These are phyloP conservation scores for Mucor racemosus DNA, from an alignment of 371 early-diverging fungal genomes.

Conservation along the genomic window DNA sequence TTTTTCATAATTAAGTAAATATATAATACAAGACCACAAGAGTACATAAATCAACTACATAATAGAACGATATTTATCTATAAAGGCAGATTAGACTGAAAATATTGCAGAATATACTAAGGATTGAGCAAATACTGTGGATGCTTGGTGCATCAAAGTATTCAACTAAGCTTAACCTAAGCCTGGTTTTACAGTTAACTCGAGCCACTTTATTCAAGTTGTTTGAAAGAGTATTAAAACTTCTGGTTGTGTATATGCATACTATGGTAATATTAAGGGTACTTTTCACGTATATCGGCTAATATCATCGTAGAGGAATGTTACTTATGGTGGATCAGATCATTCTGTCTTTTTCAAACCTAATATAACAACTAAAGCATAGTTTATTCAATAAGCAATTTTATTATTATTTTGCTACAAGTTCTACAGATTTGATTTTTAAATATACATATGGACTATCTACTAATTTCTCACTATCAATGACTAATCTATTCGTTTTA, in stretches of 20 bases:
- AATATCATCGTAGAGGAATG: conserved; percentile 49
- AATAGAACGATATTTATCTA: no score
- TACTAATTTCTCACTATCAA: conserved; percentile 24
- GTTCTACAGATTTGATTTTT: conserved; percentile 32
- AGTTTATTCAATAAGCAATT: neutral
- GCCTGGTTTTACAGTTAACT: conserved; percentile 37
- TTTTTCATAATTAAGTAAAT: no score
- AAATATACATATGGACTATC: conserved; percentile 51
- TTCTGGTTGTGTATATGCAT: conserved; percentile 51
- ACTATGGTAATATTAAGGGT: conserved; percentile 36
- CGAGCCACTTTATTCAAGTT: conserved; percentile 59
- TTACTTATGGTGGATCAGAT: conserved; percentile 21
- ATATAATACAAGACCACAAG: no score
- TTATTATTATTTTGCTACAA: conserved; percentile 18
- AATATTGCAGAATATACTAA: no score
- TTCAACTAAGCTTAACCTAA: conserved; percentile 43
- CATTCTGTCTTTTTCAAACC: neutral
- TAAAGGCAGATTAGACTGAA: no score
- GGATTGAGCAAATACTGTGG: conserved; percentile 33
- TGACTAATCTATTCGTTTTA: conserved; percentile 30
- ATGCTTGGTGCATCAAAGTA: conserved; percentile 55
- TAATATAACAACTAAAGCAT: neutral
- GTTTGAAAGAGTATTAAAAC: conserved; percentile 54
- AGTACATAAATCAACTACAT: no score
- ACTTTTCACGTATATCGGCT: conserved; percentile 41